Conservation (phyloP, 2,329 filamentous ascomycete genomes). For the Xylariaceae sp. region DNA sequence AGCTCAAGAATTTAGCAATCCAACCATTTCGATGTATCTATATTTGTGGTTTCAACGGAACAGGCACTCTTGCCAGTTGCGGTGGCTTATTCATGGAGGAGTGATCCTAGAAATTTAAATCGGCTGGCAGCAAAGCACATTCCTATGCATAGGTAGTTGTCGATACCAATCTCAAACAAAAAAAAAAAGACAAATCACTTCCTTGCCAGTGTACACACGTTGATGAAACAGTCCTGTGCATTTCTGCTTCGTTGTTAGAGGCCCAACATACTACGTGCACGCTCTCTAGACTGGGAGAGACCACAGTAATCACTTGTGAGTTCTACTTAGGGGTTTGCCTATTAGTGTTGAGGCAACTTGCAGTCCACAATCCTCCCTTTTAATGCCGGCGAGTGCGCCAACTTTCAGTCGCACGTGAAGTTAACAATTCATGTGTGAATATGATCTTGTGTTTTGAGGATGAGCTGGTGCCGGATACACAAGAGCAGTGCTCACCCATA, state of each 20-base stretch:
- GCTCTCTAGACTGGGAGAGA: no score
- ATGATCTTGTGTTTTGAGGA: no score
- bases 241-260: background rate
- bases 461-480: no score
- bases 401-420: no score
- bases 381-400: no score
- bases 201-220: background rate
- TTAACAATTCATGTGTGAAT: no score
- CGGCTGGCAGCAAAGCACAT: background rate
- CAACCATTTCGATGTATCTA: background rate
- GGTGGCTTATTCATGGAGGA: background rate
- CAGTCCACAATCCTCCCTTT: no score
- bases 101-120: background rate
- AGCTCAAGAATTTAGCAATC: background rate
- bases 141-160: background rate
- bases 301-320: no score
- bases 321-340: no score
- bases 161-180: background rate
- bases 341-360: no score
- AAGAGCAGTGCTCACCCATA: no score
- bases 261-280: no score
- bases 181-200: background rate
- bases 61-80: background rate
- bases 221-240: background rate
- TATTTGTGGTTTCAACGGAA: background rate